These are phyloP conservation scores for Eudorina sp. DNA, from an alignment of 139 green algal species.

Conservation along the genomic window DNA sequence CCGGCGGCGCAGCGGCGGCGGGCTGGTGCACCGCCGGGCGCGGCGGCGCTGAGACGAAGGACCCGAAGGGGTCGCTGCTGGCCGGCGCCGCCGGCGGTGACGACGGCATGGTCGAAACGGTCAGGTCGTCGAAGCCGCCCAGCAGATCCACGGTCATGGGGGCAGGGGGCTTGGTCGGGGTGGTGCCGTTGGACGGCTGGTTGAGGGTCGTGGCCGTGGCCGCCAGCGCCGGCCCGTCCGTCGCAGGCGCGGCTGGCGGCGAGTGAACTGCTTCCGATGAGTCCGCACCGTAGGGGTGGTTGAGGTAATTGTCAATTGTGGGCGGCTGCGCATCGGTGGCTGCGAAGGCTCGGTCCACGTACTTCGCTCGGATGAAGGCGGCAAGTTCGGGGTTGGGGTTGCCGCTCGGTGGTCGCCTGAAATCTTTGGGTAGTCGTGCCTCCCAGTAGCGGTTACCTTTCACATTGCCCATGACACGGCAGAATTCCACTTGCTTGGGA, in stretches of 20 bases:
- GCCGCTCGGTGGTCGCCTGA: constrained; percentile 77
- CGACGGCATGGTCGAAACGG: not conserved
- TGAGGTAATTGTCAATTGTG: constrained; percentile 84
- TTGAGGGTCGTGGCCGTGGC: not conserved
- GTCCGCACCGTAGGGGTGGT: constrained; percentile 73
- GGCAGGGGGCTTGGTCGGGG: not conserved
- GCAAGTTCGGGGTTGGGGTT: constrained; percentile 79
- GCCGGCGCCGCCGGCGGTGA: not conserved
- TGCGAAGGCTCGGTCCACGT: constrained; percentile 67
- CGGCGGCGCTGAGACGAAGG: constrained; percentile 27
- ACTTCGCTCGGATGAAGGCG: constrained; percentile 91
- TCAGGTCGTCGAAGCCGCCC: constrained; percentile 52
- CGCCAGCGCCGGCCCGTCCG: not conserved
- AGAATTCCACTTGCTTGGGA: constrained; percentile 91
- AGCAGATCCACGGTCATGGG: constrained; percentile 45
- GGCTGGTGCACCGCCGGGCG: too few relatives aligned
- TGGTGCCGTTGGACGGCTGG: too few relatives aligned
- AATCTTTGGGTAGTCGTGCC: constrained; percentile 78
- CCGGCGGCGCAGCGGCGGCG: not conserved
- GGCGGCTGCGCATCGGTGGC: constrained; percentile 73
- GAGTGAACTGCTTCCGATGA: not conserved
- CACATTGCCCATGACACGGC: constrained; percentile 86
- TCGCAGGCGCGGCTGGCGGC: not conserved
- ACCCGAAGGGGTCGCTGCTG: constrained; percentile 36
- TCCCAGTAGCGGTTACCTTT: constrained; percentile 91